Evolutionary conservation across 163 green algal species (phyloP), one percentile per base, ranked within the genome.

Genomic region (Trebouxia gelatinosa): DNA sequence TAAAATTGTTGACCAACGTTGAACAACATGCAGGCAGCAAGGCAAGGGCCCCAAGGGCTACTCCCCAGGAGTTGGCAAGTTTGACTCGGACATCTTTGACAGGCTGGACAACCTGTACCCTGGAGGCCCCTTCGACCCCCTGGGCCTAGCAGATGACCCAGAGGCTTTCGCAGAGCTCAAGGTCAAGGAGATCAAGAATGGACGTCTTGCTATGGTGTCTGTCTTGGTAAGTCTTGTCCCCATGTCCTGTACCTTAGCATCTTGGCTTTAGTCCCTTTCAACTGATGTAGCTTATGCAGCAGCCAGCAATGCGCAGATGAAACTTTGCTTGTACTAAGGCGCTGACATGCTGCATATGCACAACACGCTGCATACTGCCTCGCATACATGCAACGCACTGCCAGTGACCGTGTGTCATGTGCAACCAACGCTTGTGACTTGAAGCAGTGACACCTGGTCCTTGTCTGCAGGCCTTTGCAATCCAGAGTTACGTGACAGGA

Each of bases 111-210:
- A 70, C 71, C 81, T 97, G 65, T 95, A 97, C 90, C 94, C 94
- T 46, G 94, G 94, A n/a, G 93, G 93, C 68, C 93, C 94, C 72
- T 97, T 98, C 84, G 94, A 98, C 88, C 93, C 92, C 61, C 90
- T 98, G 71, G 86, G 86, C 51, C 72, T 81, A 43, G 92, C 93
- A 67, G 91, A 95, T 81, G 94, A 98, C 90, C 94, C 94, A 16
- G 94, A 98, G 89, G 87, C 95, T 48, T 89, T 96, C 32, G 83
- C 85, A 48, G 93, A 97, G 91, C 91, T 97, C 37, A 94, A 97
- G 89, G 92, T 98, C n/a, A 95, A 95, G 89, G 94, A 98, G 87
- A 97, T 97, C 90, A 97, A 97, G 92, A 98, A 97, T 87, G 94
- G 93, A 76, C 91, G 94, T 74, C 87, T 92, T n/a, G 79, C 82